Conservation (phyloP, 495 filamentous ascomycete species). For the Podospora tetraspora region DNA sequence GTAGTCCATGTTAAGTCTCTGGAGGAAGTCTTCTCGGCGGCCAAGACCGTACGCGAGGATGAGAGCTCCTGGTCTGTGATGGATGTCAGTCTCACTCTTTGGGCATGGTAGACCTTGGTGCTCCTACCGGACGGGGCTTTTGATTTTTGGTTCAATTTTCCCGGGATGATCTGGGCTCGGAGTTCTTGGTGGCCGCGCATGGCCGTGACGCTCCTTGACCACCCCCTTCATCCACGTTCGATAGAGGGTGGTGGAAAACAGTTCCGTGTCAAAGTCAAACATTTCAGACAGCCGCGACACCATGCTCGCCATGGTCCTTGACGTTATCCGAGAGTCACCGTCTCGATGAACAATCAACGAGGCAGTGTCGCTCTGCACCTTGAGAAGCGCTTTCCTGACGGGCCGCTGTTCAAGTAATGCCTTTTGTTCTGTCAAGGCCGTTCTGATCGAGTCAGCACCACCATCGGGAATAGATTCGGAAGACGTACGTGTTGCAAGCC, state of each 20-base stretch:
- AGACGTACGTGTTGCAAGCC: not conserved
- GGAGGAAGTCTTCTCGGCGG: not conserved
- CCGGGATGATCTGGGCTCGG: not conserved
- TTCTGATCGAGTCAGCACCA: not conserved
- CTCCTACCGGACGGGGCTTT: not conserved
- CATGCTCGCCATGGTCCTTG: not conserved
- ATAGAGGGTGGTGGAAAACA: not conserved
- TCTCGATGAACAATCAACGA: conserved; percentile 1
- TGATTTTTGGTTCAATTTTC: not conserved
- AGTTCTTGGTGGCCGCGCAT: not conserved
- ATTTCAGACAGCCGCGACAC: not conserved
- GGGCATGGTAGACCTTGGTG: not conserved
- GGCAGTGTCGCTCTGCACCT: not conserved
- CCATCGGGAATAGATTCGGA: no score
- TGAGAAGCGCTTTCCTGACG: not conserved
- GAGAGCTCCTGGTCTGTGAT: not conserved
- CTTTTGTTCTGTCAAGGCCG: not conserved
- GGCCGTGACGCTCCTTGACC: not conserved
- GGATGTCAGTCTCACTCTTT: not conserved
- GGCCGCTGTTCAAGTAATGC: not conserved
- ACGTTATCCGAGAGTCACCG: not conserved
- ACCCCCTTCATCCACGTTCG: not conserved
- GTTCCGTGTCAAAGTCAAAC: not conserved
- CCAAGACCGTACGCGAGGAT: not conserved
- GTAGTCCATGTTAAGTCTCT: not conserved